Evolutionary conservation across 306 rosid genomes (phyloP), one percentile per base, ranked within the genome.

Genomic region (Lathyrus aphaca): DNA sequence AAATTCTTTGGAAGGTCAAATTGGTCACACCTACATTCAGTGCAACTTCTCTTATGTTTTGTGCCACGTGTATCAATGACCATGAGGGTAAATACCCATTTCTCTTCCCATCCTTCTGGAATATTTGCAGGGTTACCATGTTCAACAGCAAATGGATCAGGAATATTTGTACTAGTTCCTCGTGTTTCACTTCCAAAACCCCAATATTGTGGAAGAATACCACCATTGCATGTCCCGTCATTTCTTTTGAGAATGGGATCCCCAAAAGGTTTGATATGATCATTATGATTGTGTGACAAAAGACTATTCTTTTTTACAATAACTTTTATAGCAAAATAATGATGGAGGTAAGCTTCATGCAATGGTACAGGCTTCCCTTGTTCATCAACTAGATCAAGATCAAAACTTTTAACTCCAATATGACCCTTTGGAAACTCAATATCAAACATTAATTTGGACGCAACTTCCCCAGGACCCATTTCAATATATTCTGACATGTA

Each of bases 71-170:
- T 45, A 32, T 71, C 68, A 32, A 71, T 71, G 17, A 16, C 73
- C 45, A 50, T 39, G 10, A 68, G 10, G 10, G 14, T 68, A 1
- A 68, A 40, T 2, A 68, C 0, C 68, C 76, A 71, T 35, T 46
- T 59, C 40, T 71, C 61, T 37, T 59, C 50, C 48, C 14, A 9
- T 10, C 76, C 68, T 17, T 49, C 35, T 35, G 86, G 88, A 66
- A 76, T 44, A 17, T 73, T 59, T 7, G 39, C 65, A 15, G 79
- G 64, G 49, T 69, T 69, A 12, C 74, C 77, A 6, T 21, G 0
- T 63, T 73, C 70, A n/a, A 63, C 9, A 0, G 44, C 54, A 50
- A 38, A 39, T 21, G 71, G 77, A 6, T 50, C 14, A 3, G 71
- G 70, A 15, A 51, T 19, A 1, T 54, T 11, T 54, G 60, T 21